These are phyloP conservation scores for Protoeuglena noctilucae DNA, from an alignment of 139 green algal genomes.

Conservation along the genomic window DNA sequence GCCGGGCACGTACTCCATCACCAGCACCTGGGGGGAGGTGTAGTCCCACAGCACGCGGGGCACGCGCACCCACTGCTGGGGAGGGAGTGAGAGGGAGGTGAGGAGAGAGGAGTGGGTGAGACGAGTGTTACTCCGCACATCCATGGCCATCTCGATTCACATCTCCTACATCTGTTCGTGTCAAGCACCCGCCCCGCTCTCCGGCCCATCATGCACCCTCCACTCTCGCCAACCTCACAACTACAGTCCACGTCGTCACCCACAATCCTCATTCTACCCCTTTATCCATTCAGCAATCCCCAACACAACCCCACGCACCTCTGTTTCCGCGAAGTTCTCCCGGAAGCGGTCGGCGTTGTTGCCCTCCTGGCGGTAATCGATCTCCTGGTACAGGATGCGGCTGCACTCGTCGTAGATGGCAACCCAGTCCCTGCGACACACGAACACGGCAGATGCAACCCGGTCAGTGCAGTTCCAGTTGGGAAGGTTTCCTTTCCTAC, in stretches of 20 bases:
- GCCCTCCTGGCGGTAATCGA: constrained; percentile 88
- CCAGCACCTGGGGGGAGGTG: constrained; percentile 57
- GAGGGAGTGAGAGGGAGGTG: too few relatives aligned
- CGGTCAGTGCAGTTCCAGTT: too few relatives aligned
- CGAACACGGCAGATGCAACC: too few relatives aligned
- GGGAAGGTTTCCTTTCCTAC: too few relatives aligned
- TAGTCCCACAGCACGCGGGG: constrained; percentile 77
- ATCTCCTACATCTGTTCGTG: background rate
- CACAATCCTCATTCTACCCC: too few relatives aligned
- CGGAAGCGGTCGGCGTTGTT: constrained; percentile 78
- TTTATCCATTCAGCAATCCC: too few relatives aligned
- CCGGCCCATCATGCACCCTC: too few relatives aligned
- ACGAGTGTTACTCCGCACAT: too few relatives aligned
- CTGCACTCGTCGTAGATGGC: constrained; percentile 99
- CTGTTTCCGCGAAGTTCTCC: constrained; percentile 54
- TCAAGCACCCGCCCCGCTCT: background rate
- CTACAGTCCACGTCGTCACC: too few relatives aligned
- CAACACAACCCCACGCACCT: constrained; percentile 1
- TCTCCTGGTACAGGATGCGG: constrained; percentile 91
- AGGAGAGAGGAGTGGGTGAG: too few relatives aligned
- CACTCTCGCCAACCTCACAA: too few relatives aligned
- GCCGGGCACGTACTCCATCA: constrained; percentile 85
- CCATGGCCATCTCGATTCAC: too few relatives aligned
- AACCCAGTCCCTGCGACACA: constrained; percentile 96
- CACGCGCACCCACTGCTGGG: constrained; percentile 80